These are phyloP conservation scores for Cryphonectria carpinicola DNA, from an alignment of 2,329 filamentous ascomycete species.

Conservation along the genomic window DNA sequence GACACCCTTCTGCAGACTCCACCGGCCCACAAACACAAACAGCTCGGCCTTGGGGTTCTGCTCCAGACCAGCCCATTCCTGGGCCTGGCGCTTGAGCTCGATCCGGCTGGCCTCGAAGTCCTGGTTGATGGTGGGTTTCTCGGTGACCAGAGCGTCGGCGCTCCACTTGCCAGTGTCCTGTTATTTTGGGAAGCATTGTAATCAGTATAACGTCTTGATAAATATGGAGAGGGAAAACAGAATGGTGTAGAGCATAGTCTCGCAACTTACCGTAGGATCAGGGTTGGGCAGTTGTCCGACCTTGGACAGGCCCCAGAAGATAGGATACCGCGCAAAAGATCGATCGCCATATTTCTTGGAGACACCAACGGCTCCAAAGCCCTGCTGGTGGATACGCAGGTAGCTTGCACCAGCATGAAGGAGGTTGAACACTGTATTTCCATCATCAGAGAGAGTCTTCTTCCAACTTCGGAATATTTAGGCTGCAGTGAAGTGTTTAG, in stretches of 20 bases:
- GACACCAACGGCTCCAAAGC: constrained; percentile 70
- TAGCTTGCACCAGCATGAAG: constrained; percentile 70
- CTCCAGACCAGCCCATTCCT: constrained; percentile 69
- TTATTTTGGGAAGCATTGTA: not conserved
- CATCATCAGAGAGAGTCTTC: constrained; percentile 42
- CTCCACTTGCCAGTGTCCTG: constrained; percentile 63
- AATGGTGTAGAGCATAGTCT: too few relatives aligned
- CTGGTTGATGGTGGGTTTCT: constrained; percentile 55
- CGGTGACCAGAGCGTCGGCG: constrained; percentile 46
- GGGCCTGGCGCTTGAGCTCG: constrained; percentile 62
- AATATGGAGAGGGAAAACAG: too few relatives aligned
- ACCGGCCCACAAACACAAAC: constrained; percentile 70
- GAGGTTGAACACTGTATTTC: constrained; percentile 61
- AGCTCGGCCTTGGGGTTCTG: constrained; percentile 65
- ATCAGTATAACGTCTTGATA: not conserved
- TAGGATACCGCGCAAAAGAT: constrained; percentile 67
- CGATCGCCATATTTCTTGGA: constrained; percentile 71
- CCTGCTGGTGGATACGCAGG: constrained; percentile 67
- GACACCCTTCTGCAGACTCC: constrained; percentile 70
- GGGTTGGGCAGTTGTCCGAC: constrained; percentile 69
- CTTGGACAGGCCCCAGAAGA: constrained; percentile 69
- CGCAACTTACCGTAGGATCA: constrained; percentile 52
- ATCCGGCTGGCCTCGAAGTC: constrained; percentile 58
- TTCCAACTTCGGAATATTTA: constrained; percentile 35
- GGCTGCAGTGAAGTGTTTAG: too few relatives aligned